Conservation (phyloP, 495 filamentous ascomycete species). For the Paragyromitra xinjiangensis region DNA sequence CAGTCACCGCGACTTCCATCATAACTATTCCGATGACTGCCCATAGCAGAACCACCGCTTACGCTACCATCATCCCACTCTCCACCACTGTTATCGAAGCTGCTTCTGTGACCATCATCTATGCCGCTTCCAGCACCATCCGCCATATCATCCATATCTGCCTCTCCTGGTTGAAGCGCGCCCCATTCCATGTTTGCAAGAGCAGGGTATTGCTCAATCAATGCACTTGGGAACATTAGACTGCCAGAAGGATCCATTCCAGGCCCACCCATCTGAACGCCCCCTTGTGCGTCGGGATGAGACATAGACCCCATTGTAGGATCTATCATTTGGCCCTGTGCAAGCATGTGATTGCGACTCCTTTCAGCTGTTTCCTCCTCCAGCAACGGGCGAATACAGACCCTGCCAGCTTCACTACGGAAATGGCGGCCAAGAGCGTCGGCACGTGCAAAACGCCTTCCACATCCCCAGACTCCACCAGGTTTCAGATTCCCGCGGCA, state of each 20-base stretch:
- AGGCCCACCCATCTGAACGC: conserved; percentile 57
- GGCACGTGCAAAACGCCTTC: conserved; percentile 89
- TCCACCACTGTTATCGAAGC: conserved; percentile 87
- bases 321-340: conserved; percentile 67
- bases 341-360: conserved; percentile 63
- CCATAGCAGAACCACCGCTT: conserved; percentile 51
- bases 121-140: conserved; percentile 61
- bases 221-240: conserved; percentile 81
- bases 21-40: conserved; percentile 57
- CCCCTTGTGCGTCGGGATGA: conserved; percentile 26
- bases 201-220: conserved; percentile 91
- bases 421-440: conserved; percentile 98
- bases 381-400: conserved; percentile 93
- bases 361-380: conserved; percentile 88
- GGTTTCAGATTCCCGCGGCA: conserved; percentile 87
- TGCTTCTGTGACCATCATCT: conserved; percentile 81
- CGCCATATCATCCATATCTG: conserved; percentile 61
- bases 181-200: conserved; percentile 85
- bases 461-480: conserved; percentile 89
- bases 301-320: conserved; percentile 61
- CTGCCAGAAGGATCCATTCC: conserved; percentile 66
- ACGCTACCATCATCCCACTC: conserved; percentile 58
- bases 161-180: conserved; percentile 54
- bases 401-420: conserved; percentile 90
- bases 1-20: conserved; percentile 55